Evolutionary conservation across 306 rosid genomes (phyloP), one percentile per base, ranked within the genome.

Genomic region (Luffa aegyptiaca): DNA sequence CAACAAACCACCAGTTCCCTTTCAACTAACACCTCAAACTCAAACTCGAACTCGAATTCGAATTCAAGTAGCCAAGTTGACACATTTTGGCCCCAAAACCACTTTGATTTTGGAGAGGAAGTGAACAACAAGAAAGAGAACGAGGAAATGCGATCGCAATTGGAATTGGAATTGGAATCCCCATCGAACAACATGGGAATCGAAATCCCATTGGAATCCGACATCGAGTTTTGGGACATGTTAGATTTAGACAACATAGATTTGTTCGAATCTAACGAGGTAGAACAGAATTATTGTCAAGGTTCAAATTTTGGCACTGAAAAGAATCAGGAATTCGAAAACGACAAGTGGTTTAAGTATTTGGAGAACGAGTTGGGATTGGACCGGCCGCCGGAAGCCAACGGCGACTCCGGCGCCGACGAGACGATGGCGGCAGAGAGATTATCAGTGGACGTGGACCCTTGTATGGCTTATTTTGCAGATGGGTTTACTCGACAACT

Each of bases 201-300:
- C 2, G 72, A 8, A 36, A 70, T 86, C 64, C 92, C 92, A 17
- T 84, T 87, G 66, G 93, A 85, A 75, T 46, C 83, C 31, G 96
- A 90, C 75, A n/a, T 37, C 71, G 93, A 87, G 12, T 88, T 95
- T 81, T 95, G 97, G 98, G 76, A 85, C 82, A 57, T 88, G 80
- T 66, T 94, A 13, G 97, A 88, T 33, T 73, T 73, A 73, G 78
- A 73, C 42, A 86, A 75, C 77, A 55, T 86, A 33, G 84, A 45
- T 37, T 13, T 86, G 9, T 51, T 70, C 17, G 76, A 81, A 48
- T 74, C 86, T 4, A 78, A 76, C 21, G 55, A 37, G 44, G 42
- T 20, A 51, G 44, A 31, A 16, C 76, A 36, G 26, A 18, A 37
- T 39, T 39, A 36, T 36, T 46, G 57, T 79, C 80, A 82, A 71